phyloP scores from a whole-genome alignment of 345 rosid genomes.

The Gossypium thurberi region DNA sequence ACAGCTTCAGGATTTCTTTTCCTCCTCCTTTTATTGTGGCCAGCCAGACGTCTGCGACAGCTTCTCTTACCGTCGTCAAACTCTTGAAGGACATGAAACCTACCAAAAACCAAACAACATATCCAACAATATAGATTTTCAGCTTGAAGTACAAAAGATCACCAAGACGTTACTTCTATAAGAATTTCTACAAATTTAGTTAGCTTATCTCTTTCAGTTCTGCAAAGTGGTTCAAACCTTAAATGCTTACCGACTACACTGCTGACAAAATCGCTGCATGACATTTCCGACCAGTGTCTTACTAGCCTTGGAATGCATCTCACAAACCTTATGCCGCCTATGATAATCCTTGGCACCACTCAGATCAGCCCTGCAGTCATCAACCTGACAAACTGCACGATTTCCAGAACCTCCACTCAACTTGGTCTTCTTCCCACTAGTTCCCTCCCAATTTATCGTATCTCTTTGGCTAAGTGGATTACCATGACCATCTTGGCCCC shows the following conservation, averaged over 20 bases:
- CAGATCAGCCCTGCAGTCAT: conserved; percentile 89
- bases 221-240: neutral
- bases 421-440: conserved; percentile 63
- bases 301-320: conserved; percentile 89
- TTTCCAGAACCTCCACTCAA: conserved; percentile 41
- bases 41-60: conserved; percentile 97
- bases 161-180: neutral
- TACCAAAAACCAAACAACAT: conserved; percentile 23
- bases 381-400: conserved; percentile 89
- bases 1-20: conserved; percentile 76
- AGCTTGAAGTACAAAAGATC: neutral
- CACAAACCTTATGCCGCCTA: conserved; percentile 92
- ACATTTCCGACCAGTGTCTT: conserved; percentile 76
- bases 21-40: conserved; percentile 95
- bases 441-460: conserved; percentile 33
- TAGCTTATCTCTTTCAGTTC: neutral
- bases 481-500: conserved; percentile 55
- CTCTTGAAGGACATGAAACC: conserved; percentile 96
- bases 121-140: neutral
- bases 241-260: conserved; percentile 80
- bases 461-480: conserved; percentile 37
- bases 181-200: neutral
- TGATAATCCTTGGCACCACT: conserved; percentile 91
- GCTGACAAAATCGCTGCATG: conserved; percentile 99
- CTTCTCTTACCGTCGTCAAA: conserved; percentile 99